Evolutionary conservation across 805 yeast genomes (phyloP), one percentile per base, ranked within the genome.

Genomic region (Saturnispora serradocipensis): DNA sequence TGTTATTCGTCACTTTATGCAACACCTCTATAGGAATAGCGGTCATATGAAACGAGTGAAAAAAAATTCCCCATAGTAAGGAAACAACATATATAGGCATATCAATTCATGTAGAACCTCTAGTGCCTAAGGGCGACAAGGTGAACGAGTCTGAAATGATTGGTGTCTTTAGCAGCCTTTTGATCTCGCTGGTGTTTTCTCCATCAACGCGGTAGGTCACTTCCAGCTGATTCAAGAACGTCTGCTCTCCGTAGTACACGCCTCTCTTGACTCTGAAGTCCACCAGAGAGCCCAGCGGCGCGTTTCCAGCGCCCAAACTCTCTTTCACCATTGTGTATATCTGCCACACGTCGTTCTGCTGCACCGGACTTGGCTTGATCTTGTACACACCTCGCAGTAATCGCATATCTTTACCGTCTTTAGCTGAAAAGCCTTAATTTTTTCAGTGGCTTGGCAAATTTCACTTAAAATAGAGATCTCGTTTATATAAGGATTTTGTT

Each of bases 181-280:
- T 38, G n/a, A 38, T 18, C 11, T 18, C 34, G 11, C 32, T 36
- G 38, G 18, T 30, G 70, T 70, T 46, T 74, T 71, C 86, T 84
- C 80, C 46, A 2, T 38, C 36, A 30, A 30, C 15, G 34, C 34
- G 34, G 13, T 9, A 48, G 7, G 55, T 24, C 2, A 57, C 35
- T 20, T 54, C 51, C 10, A 57, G 10, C 30, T 54, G 54, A 36
- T 56, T 51, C 46, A 54, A 43, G 28, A 52, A 54, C 8, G 49
- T 48, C 5, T 34, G 13, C 2, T 25, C 44, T 3, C 63, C 63
- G 22, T 51, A 53, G 27, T 55, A 53, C 15, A 47, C 40, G 4
- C 47, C 51, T 13, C 52, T 48, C 2, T 62, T 61, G 7, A 60
- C 43, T 30, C 49, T 49, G 43, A 61, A 59, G 46, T 59, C 60